Conservation (phyloP, 2,329 filamentous ascomycete species). For the Aspergillus sp. region DNA sequence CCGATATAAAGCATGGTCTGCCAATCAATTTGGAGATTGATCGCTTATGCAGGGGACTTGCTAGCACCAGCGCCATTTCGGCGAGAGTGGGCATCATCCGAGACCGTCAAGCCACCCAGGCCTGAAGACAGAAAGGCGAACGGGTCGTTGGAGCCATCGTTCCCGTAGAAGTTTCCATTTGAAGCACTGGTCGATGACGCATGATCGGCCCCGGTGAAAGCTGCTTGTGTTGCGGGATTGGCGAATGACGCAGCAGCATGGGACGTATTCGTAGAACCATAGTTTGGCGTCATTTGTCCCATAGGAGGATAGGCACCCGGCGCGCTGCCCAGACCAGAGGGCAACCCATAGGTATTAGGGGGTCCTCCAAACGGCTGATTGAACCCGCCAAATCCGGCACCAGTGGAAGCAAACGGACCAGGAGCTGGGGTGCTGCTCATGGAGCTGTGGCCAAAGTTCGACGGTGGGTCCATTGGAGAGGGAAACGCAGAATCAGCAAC, state of each 20-base stretch:
- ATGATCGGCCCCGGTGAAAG: conserved; percentile 86
- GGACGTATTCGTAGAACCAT: conserved; percentile 71
- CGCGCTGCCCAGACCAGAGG: conserved; percentile 77
- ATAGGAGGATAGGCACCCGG: conserved; percentile 74
- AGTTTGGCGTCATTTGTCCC: conserved; percentile 72
- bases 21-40: background rate
- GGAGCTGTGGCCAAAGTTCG: conserved; percentile 78
- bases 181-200: conserved; percentile 74
- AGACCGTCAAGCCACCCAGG: conserved; percentile 59
- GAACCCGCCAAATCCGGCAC: conserved; percentile 66
- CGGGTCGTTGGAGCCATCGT: conserved; percentile 57
- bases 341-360: conserved; percentile 82
- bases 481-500: conserved; percentile 92
- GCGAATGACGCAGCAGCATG: conserved; percentile 87
- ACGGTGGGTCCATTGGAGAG: conserved; percentile 82
- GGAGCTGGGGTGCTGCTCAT: conserved; percentile 82
- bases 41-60: conserved; percentile 46
- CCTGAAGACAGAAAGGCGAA: conserved; percentile 65
- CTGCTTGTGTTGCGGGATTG: conserved; percentile 88
- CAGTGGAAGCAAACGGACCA: conserved; percentile 70
- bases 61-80: conserved; percentile 47
- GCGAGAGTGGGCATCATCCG: conserved; percentile 46
- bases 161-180: conserved; percentile 68
- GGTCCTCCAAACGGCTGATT: conserved; percentile 80
- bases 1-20: conserved; percentile 7